Conservation (phyloP, 305 asterid species). For the Euphrasia arctica region DNA sequence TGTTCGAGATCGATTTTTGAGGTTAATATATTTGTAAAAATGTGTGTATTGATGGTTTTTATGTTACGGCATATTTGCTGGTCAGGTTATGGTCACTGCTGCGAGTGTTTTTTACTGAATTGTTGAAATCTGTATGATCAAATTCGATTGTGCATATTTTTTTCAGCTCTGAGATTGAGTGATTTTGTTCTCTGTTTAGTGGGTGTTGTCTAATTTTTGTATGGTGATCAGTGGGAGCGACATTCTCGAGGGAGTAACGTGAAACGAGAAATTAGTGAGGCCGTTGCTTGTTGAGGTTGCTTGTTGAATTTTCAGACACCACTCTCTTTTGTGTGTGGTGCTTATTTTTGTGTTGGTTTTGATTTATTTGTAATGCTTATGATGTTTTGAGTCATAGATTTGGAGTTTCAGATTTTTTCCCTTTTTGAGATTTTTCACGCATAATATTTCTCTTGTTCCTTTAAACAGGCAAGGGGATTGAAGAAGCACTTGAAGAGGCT, state of each 20-base stretch:
- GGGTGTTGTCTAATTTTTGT: not conserved
- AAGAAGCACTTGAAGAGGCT: too few relatives aligned
- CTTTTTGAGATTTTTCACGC: not conserved
- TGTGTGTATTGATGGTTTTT: not conserved
- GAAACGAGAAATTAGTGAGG: not conserved
- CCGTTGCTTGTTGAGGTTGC: not conserved
- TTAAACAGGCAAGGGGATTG: slow-evolving; percentile 52
- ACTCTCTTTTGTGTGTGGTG: not conserved
- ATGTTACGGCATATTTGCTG: not conserved
- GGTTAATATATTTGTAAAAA: not conserved
- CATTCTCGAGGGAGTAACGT: not conserved
- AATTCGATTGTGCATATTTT: not conserved
- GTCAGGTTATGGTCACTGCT: not conserved
- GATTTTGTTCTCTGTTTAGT: not conserved
- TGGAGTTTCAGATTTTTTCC: not conserved
- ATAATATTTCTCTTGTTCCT: not conserved
- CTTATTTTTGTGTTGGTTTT: not conserved
- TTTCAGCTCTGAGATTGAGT: not conserved
- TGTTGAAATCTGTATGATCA: not conserved
- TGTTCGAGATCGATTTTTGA: not conserved
- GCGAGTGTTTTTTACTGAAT: not conserved
- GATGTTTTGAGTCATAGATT: not conserved
- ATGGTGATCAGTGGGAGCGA: too few relatives aligned
- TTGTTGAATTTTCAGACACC: not conserved
- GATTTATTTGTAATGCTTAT: not conserved